Evolutionary conservation across 73 alveolate genomes (phyloP), one percentile per base, ranked within the genome.

Genomic region (Blepharisma stoltei): DNA sequence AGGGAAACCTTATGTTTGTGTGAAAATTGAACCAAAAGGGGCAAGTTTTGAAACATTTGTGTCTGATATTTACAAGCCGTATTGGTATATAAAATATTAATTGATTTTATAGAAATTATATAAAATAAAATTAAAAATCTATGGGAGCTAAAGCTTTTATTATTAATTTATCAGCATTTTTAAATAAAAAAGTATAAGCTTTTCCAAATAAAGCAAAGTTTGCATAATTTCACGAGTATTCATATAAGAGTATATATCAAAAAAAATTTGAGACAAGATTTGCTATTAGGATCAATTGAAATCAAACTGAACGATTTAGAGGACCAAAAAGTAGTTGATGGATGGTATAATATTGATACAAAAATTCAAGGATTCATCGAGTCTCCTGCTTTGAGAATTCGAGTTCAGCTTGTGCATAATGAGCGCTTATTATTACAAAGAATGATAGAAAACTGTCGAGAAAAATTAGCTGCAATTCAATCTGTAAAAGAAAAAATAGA

Each of bases 11-110:
- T 60, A 20, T 60, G 18, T 60, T 9, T 14, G 23, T 14, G 45
- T 60, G 45, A 60, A n/a, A 18, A n/a, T 60, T 18, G 73, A 60
- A 25, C 73, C 73, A 60, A 25, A 25, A 14, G 73, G 73, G 11
- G 46, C 73, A 20, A 14, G 46, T 2, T 60, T 60, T 25, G 11
- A 11, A 14, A 60, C 73, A 9, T 25, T 18, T 14, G 14, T 38
- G 14, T n/a, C 73, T 1, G 45, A 25, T 9, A 60, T 8, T 8
- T 60, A 18, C 47, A n/a, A 14, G 14, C 73, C 73, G 18, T n/a
- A 60, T 8, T 60, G 73, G 73, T 60, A n/a, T n/a, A n/a, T n/a
- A n/a, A n/a, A n/a, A n/a, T n/a, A n/a, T n/a, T n/a, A n/a, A n/a
- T n/a, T n/a, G n/a, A n/a, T n/a, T n/a, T n/a, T n/a, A n/a, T n/a